Base-by-base conservation (phyloP, 768 basidiomycete species). In the Pleurotus ostreatus region DNA sequence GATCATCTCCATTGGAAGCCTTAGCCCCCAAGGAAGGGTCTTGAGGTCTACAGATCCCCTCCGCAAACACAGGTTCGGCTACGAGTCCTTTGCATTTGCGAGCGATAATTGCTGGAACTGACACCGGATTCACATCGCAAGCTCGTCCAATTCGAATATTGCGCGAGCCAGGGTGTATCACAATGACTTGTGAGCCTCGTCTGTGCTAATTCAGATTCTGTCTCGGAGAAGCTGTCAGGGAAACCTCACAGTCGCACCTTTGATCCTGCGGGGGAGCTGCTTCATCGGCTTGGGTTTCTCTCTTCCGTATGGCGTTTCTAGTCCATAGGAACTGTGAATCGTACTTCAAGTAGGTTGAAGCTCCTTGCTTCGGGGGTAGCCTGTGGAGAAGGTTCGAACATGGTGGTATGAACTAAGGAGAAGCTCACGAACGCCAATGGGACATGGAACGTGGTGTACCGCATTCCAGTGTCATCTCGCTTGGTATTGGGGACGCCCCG, bases 401-500 rank as follows among this genome's bases (percentile, higher is more conserved):
- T 52, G 38, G 23, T 45, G 46, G 23, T 52, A 8, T 12, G 1
- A 49, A 44, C 37, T 13, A 53, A 20, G 48, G 7, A 9, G 9
- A 13, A 9, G 20, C 12, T 13, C 9, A 72, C 79, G 59, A 64
- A 90, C 86, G 84, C 79, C 58, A 89, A 70, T 25, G 92, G 92
- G 8, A 93, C 90, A 70, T 84, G 77, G 70, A 94, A 94, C 12
- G 81, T 76, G 3, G 92, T 92, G 70, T 87, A 92, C 46, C 84
- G 81, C 76, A 94, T 76, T 13, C 90, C 89, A 55, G 83, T 85
- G 62, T 93, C 91, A 74, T 92, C 89, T 61, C 83, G 80, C 70
- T 85, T 88, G 25, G 81, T 83, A 64, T 89, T 90, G 26, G 91
- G 89, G 46, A 92, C 81, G 57, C 90, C 90, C 69, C 90, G 81